Conservation (phyloP, 495 filamentous ascomycete genomes). For the Tuber magnatum region DNA sequence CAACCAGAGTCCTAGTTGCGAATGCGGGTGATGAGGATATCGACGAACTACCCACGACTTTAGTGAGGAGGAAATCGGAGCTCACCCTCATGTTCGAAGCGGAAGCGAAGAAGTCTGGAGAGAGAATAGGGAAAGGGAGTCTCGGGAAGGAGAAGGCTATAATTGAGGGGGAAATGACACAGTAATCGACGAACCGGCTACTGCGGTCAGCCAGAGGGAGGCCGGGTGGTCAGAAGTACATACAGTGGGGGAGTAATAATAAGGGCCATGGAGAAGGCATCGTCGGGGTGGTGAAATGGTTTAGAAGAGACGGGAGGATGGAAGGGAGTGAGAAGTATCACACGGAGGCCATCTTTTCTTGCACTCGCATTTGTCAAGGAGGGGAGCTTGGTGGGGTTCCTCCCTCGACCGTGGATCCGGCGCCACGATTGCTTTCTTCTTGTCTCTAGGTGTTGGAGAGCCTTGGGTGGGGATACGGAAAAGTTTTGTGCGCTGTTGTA, state of each 20-base stretch:
- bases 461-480: conserved; percentile 19
- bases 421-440: conserved; percentile 24
- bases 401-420: conserved; percentile 22
- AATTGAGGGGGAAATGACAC: conserved; percentile 21
- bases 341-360: conserved; percentile 30
- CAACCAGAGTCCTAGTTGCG: conserved; percentile 11
- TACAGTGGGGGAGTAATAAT: not conserved
- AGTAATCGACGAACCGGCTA: conserved; percentile 6
- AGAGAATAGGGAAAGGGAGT: conserved; percentile 12
- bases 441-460: conserved; percentile 22
- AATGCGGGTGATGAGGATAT: conserved; percentile 18
- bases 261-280: not conserved
- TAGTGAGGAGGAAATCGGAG: conserved; percentile 32
- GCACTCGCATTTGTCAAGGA: conserved; percentile 25
- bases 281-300: conserved; percentile 12
- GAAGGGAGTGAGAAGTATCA: conserved; percentile 9
- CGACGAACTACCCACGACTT: conserved; percentile 18
- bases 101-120: conserved; percentile 27
- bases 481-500: conserved; percentile 23
- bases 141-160: conserved; percentile 28
- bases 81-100: conserved; percentile 32
- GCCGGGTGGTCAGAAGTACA: not conserved
- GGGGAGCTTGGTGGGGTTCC: conserved; percentile 17
- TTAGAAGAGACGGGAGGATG: not conserved
- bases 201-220: not conserved